Evolutionary conservation across 164 flowering plant genomes (phyloP).

Genomic region (Sextonia rubra): DNA sequence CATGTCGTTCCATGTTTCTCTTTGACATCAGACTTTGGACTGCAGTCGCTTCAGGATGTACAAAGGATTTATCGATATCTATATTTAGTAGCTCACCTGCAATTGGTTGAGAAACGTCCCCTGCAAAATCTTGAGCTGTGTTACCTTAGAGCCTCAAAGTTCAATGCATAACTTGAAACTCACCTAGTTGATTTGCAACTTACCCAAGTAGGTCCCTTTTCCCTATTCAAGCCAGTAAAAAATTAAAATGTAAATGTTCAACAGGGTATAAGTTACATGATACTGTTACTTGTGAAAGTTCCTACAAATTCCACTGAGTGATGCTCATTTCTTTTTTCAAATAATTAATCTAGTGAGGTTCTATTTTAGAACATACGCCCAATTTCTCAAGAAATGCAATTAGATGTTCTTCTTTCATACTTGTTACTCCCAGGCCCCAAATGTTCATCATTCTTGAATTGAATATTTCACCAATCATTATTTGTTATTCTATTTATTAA

Average conservation of each 20-base stretch:
- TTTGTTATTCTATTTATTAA: not conserved
- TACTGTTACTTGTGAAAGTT: not conserved
- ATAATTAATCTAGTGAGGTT: not conserved
- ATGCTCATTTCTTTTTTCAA: not conserved
- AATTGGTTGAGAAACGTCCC: slow-evolving; percentile 2
- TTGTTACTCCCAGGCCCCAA: not conserved
- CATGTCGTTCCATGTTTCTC: slow-evolving; percentile 2
- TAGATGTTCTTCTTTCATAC: not conserved
- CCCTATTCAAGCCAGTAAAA: too few relatives aligned
- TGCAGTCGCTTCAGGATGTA: slow-evolving; percentile 6
- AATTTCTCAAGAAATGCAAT: not conserved
- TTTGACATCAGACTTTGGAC: slow-evolving; percentile 8
- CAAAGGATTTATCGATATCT: slow-evolving; percentile 8
- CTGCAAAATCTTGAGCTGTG: not conserved
- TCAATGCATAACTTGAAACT: too few relatives aligned
- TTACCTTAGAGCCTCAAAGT: too few relatives aligned
- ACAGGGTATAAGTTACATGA: too few relatives aligned
- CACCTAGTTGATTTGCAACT: too few relatives aligned
- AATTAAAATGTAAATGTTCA: too few relatives aligned
- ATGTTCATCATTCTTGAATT: not conserved
- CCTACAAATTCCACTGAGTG: not conserved
- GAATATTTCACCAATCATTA: too few relatives aligned
- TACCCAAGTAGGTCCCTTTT: too few relatives aligned
- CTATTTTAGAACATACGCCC: not conserved
- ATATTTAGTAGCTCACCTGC: slow-evolving; percentile 7